phyloP scores from a whole-genome alignment of 1,139 yeast species.

The Protomyces inouyei region DNA sequence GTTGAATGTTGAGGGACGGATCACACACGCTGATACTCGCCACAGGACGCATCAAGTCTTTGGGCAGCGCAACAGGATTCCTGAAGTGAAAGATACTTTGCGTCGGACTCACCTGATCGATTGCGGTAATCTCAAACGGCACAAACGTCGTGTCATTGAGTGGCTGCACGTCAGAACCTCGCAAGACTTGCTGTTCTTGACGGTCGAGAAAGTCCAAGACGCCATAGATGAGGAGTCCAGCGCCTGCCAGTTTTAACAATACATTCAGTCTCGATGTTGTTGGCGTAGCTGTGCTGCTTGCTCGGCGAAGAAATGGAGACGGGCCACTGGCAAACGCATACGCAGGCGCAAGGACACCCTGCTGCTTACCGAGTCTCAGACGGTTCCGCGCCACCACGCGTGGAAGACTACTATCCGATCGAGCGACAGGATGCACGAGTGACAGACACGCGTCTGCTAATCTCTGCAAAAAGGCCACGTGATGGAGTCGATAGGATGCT shows the following conservation, averaged over 20 bases:
- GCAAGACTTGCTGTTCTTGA: neutral
- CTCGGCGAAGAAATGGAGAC: neutral
- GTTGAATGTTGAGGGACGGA: slow-evolving; percentile 26
- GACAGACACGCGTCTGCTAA: neutral
- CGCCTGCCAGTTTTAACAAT: neutral
- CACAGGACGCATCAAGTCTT: neutral
- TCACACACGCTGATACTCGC: slow-evolving; percentile 16
- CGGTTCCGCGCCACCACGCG: neutral
- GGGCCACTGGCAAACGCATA: neutral
- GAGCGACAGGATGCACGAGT: neutral
- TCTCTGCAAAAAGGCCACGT: neutral
- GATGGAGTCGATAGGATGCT: slow-evolving; percentile 4
- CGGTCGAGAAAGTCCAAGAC: neutral
- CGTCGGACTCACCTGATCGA: neutral
- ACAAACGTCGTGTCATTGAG: slow-evolving; percentile 1
- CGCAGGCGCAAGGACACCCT: neutral
- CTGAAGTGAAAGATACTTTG: slow-evolving; percentile 3
- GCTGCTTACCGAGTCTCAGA: neutral
- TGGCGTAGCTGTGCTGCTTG: neutral
- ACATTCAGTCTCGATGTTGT: neutral
- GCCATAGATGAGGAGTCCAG: neutral
- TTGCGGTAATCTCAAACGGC: neutral
- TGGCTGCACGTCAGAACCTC: neutral
- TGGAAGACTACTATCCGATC: neutral
- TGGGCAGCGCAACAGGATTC: neutral